Base-by-base conservation (phyloP, 1,284 basidiomycete species). In the Flammula alnicola region DNA sequence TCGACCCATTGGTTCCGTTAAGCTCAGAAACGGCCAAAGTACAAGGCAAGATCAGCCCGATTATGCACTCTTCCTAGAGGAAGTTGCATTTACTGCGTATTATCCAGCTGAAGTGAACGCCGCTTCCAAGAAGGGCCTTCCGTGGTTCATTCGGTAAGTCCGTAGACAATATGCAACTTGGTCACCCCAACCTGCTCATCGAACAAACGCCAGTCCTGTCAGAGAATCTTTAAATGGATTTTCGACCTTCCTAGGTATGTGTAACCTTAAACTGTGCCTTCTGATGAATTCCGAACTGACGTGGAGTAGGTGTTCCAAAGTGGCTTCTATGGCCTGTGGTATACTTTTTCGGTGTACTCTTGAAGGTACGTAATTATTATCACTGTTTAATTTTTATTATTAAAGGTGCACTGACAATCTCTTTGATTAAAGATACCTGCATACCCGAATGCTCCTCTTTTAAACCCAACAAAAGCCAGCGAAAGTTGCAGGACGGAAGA, bases 21-120 rank as follows among this genome's bases (percentile, higher is more conserved):
- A 69, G 54, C 63, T 79, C 25, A 61, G 56, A 30, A 57, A 51
- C 30, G 23, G 48, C 19, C 33, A 42, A 44, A 31, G 25, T 10
- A 20, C 44, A 32, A 47, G 43, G 20, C 57, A 60, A 39, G 61
- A 56, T 32, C 54, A 61, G 11, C 44, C 56, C 27, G 64, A 72
- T 25, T 66, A 70, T 26, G 79, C 78, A 0, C 64, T 86, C 20
- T 57, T 67, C 17, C 67, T 84, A 10, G 75, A 82, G 30, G 80
- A 85, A 60, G 71, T 83, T 16, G 75, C 76, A 1, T 85, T 83
- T 56, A 83, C 79, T 23, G 77, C 73, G 1, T 86, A 76, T 60
- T 85, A 86, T 60, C 84, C 84, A 23, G 74, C 80, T 14, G 68
- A 75, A 42, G 57, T 67, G 19, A 52, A 57, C 5, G 55, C 61